phyloP scores from a whole-genome alignment of 352 stramenopile genomes.

The Pythium myriotylum region DNA sequence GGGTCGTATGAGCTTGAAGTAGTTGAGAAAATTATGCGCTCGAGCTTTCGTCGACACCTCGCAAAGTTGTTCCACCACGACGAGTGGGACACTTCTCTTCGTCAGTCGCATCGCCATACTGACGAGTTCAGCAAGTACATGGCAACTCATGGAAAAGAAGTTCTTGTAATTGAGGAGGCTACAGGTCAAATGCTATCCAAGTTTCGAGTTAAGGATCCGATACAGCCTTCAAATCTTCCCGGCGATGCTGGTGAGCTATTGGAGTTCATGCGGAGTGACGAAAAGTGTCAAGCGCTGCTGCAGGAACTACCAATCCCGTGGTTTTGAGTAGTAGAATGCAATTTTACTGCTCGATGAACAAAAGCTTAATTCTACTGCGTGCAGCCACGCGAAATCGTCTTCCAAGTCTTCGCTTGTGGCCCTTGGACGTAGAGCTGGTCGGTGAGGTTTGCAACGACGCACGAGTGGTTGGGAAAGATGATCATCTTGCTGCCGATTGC shows the following conservation, averaged over 20 bases:
- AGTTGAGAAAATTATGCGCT: constrained; percentile 57
- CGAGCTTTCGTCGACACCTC: constrained; percentile 65
- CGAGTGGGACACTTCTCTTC: constrained; percentile 61
- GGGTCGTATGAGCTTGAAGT: constrained; percentile 26
- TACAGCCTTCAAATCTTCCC: constrained; percentile 34
- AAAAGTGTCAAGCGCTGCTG: constrained; percentile 26
- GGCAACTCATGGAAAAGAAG: constrained; percentile 54
- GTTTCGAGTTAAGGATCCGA: constrained; percentile 49
- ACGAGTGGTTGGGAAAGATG: constrained; percentile 74
- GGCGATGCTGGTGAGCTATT: constrained; percentile 35
- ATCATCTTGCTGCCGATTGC: constrained; percentile 58
- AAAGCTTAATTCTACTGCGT: constrained; percentile 41
- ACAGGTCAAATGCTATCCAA: constrained; percentile 62
- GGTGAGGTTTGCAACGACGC: constrained; percentile 67
- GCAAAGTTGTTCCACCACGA: constrained; percentile 54
- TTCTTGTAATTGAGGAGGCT: constrained; percentile 50
- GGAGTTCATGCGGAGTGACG: constrained; percentile 22
- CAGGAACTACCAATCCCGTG: constrained; percentile 40
- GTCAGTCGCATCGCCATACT: constrained; percentile 57
- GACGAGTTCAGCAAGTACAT: constrained; percentile 64
- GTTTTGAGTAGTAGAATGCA: constrained; percentile 40
- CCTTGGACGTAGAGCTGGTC: constrained; percentile 64
- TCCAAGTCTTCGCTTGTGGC: constrained; percentile 48
- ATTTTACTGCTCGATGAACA: background rate
- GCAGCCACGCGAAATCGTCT: constrained; percentile 59